Base-by-base conservation (phyloP, 805 yeast genomes). In the Saturnispora quitensis region DNA sequence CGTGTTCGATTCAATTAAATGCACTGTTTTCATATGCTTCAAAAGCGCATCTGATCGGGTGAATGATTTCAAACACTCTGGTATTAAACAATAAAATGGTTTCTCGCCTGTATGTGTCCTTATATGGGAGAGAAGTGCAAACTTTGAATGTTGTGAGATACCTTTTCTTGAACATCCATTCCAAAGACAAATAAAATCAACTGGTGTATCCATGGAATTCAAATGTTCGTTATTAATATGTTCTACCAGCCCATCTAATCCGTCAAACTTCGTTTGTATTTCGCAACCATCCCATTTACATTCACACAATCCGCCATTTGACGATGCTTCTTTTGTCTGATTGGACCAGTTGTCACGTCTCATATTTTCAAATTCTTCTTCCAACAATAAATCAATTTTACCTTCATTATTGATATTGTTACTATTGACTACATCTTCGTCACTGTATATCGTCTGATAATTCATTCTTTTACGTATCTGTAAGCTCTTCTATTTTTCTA, bases 101-200 rank as follows among this genome's bases (percentile, higher is more conserved):
- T 74, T 74, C 58, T 83, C 86, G 1, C 84, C 82, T 0, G 85
- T 78, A 62, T 85, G 91, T 1, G 78, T 72, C 51, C 87, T 64
- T 56, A 82, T 69, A 60, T 84, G 91, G 0, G 84, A 72, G 0
- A 81, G 70, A 33, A 85, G 69, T 1, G 84, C 82, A 63, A 77
- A 76, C 47, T 81, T 61, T 10, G 80, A 74, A 15, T 78, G 79
- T 59, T 76, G 82, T 27, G 69, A 69, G 2, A 74, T 62, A 5
- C 82, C 84, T 50, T 67, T 71, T 15, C 80, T 56, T 13, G 75
- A 64, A 61, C 90, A 84, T 9, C 72, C 75, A 38, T 68, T 73
- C 90, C 90, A 84, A 43, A 73, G 76, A 56, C 89, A 84, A 6
- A 73, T 62, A 56, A 78, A 77, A 48, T 75, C 65, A 12, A 53